These are phyloP conservation scores for Phytophthora litchii DNA, from an alignment of 352 stramenopile genomes.

Conservation along the genomic window DNA sequence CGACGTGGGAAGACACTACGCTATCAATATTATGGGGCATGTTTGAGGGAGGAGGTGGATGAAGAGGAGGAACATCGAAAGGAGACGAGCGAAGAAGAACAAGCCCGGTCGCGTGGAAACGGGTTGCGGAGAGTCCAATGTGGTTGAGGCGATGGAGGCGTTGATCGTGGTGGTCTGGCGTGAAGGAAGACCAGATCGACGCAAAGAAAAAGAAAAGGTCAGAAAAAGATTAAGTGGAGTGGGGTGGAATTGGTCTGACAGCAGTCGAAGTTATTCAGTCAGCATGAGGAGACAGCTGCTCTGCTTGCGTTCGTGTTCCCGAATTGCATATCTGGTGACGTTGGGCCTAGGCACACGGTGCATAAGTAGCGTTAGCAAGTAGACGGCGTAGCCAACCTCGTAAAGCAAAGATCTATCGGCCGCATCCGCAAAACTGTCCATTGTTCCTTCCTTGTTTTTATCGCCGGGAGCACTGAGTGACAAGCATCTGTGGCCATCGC, in stretches of 20 bases:
- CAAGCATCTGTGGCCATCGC: not conserved
- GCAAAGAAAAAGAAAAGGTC: slow-evolving; percentile 18
- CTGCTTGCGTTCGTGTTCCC: slow-evolving; percentile 37
- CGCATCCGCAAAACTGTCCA: slow-evolving; percentile 18
- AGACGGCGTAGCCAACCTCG: slow-evolving; percentile 31
- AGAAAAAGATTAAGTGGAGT: slow-evolving; percentile 30
- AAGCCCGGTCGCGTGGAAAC: slow-evolving; percentile 24
- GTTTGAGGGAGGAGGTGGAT: slow-evolving; percentile 32
- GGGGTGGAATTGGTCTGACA: slow-evolving; percentile 19
- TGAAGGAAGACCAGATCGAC: slow-evolving; percentile 6
- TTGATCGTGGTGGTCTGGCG: slow-evolving; percentile 4
- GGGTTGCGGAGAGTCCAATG: slow-evolving; percentile 13
- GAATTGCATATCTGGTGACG: slow-evolving; percentile 38
- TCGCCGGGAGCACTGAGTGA: too few relatives aligned
- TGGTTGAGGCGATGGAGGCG: slow-evolving; percentile 20
- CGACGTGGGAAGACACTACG: slow-evolving; percentile 26
- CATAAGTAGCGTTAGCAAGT: slow-evolving; percentile 39
- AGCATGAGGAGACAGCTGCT: slow-evolving; percentile 26
- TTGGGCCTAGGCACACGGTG: slow-evolving; percentile 29
- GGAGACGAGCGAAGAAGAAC: slow-evolving; percentile 21
- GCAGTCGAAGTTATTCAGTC: slow-evolving; percentile 34
- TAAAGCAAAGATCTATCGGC: slow-evolving; percentile 37
- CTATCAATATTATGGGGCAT: slow-evolving; percentile 48
- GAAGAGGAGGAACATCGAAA: slow-evolving; percentile 26
- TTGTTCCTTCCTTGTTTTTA: slow-evolving; percentile 2